Evolutionary conservation across 192 early-diverging fungal species (phyloP), one percentile per base, ranked within the genome.

Genomic region (Spizellomyces punctatus): DNA sequence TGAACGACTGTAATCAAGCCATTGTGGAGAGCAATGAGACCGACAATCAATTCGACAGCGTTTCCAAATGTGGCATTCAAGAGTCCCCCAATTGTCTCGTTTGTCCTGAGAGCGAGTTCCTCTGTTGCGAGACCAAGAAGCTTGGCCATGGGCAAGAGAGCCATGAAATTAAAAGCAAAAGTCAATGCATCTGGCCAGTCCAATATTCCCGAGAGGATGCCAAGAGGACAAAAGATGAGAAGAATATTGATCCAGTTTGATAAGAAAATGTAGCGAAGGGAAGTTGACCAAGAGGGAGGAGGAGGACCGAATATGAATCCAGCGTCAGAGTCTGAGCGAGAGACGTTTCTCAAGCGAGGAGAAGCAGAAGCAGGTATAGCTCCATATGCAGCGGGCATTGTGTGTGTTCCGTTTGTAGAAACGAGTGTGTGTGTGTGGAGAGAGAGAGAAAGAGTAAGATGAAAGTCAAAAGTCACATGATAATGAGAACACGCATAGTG

Each of bases 91-190:
- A 96, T 81, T 1, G 83, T 79, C 46, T 75, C 70, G 57, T 60
- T 67, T 10, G 69, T 67, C 46, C 71, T 46, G 14, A 78, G 36
- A 14, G 71, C 71, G 27, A 62, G 19, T 60, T 98, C 92, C 66
- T 98, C 96, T 6, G 94, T 98, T 4, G 89, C 86, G 75, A 93
- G 89, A 16, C 91, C 94, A 46, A 98, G 85, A 61, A 98, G 81
- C 79, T 93, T 91, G 8, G 94, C 95, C 47, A 96, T 81, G 8
- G 94, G 93, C 22, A 98, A 81, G 67, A 96, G 92, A 22, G 93
- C 94, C 54, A 93, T 69, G 56, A 95, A 94, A 79, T 96, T 96
- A 58, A 95, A 76, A 46, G 90, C 58, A 79, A 98, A 98, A 16
- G 85, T 77, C 16, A 81, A 69, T 7, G 87, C 80, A 10, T 89